Conservation (phyloP, 2,329 filamentous ascomycete species). For the Mycogone perniciosa region DNA sequence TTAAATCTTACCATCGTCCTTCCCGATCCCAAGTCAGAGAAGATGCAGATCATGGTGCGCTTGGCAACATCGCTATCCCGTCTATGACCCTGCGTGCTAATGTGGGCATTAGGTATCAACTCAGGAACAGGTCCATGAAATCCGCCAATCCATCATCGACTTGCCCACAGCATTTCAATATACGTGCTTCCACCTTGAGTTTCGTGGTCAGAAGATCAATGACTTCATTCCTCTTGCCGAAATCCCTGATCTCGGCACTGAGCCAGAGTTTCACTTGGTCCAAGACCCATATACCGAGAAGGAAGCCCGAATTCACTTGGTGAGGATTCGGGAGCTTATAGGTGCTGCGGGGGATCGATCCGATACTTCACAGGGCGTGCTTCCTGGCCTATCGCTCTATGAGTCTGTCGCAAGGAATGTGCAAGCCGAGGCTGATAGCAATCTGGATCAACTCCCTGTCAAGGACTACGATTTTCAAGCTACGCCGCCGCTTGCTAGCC, state of each 20-base stretch:
- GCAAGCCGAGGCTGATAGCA: slow-evolving; percentile 31
- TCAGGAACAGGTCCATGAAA: slow-evolving; percentile 95
- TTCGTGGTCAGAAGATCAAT: slow-evolving; percentile 83
- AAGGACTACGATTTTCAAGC: slow-evolving; percentile 72
- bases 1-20: slow-evolving; percentile 68
- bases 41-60: slow-evolving; percentile 79
- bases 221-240: slow-evolving; percentile 92
- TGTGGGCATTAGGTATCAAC: slow-evolving; percentile 61
- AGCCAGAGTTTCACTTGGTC: slow-evolving; percentile 74
- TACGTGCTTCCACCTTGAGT: slow-evolving; percentile 96
- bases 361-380: slow-evolving; percentile 78
- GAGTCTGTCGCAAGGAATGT: slow-evolving; percentile 60
- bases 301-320: slow-evolving; percentile 89
- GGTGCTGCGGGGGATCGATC: slow-evolving; percentile 85
- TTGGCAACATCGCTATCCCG: neutral
- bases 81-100: slow-evolving; percentile 1
- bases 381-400: slow-evolving; percentile 79
- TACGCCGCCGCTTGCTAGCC: slow-evolving; percentile 58
- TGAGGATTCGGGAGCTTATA: slow-evolving; percentile 86
- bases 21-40: slow-evolving; percentile 64
- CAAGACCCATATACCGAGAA: slow-evolving; percentile 98
- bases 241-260: slow-evolving; percentile 68
- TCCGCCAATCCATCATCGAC: slow-evolving; percentile 94
- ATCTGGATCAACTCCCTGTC: slow-evolving; percentile 36
- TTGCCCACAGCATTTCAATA: slow-evolving; percentile 90